Percentiles rank a stretch among this genome's conserved stretches.
phyloP scores from a whole-genome alignment of 805 yeast species.

The Candida montana region DNA sequence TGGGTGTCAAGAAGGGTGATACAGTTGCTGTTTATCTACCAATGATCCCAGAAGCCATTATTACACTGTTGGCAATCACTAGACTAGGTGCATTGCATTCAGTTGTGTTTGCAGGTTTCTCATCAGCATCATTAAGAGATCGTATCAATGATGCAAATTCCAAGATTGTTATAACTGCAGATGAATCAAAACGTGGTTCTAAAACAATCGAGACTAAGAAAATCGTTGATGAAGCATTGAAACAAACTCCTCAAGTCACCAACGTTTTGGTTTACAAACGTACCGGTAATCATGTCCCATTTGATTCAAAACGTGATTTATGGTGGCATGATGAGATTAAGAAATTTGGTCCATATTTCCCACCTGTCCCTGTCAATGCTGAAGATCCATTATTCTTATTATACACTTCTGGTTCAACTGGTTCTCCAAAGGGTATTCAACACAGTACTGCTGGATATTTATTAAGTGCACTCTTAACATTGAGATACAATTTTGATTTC shows the following conservation, averaged over 20 bases:
- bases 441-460: conserved; percentile 80
- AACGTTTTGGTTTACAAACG: conserved; percentile 70
- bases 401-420: conserved; percentile 85
- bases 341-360: conserved; percentile 61
- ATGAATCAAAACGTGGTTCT: conserved; percentile 82
- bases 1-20: conserved; percentile 77
- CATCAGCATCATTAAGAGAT: conserved; percentile 87
- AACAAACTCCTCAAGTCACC: conserved; percentile 57
- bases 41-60: conserved; percentile 76
- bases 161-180: conserved; percentile 69
- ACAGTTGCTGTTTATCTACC: conserved; percentile 84
- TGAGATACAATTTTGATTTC: conserved; percentile 71
- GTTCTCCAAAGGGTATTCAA: conserved; percentile 83
- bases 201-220: conserved; percentile 75
- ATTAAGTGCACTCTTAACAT: conserved; percentile 66
- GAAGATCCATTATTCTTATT: conserved; percentile 79
- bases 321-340: conserved; percentile 72
- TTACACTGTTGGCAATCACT: conserved; percentile 70
- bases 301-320: conserved; percentile 56
- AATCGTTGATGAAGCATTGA: conserved; percentile 76
- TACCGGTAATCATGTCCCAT: conserved; percentile 53
- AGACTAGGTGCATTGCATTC: conserved; percentile 84
- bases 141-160: conserved; percentile 80
- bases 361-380: conserved; percentile 72
- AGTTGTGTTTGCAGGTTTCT: conserved; percentile 83